Base-by-base conservation (phyloP, 2,329 filamentous ascomycete genomes). In the Curvularia hawaiiensis region DNA sequence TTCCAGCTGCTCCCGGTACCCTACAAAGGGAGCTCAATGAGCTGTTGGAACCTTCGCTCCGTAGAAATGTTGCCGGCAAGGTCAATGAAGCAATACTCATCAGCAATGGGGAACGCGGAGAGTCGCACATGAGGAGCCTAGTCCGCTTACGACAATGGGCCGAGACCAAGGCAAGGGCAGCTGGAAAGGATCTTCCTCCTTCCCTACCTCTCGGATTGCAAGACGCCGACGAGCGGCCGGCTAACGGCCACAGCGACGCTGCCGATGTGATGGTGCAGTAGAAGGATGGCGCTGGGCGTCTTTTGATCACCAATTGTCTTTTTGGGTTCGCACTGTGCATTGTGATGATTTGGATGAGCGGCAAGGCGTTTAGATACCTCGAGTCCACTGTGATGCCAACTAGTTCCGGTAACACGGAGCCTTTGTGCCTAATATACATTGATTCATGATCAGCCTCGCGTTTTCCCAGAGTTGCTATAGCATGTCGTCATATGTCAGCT, bases 21-120 rank as follows among this genome's bases (percentile, higher is more conserved):
- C 83, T 97, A 38, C 86, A 90, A 44, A 88, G 90, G 2, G 87
- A 90, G 48, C 81, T 97, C 31, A 87, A 89, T 38, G 86, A 86
- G 46, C 81, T 99, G 28, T 80, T 99, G 18, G 85, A 96, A 64
- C 90, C 93, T 2, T 84, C 87, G 47, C 83, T 98, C 44, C 88
- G 95, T 60, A 87, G 88, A 65, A 86, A 89, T 43, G 92, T 97
- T n/a, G 95, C 95, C 4, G 88, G 88, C 60, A 85, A 85, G 66
- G 95, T 99, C 52, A 99, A 99, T 73, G 88, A 92, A 76, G 91
- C 92, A 11, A 92, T 99, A 52, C 79, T 98, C 26, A 82, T 85
- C 54, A 87, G 84, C 50, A 89, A 93, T 72, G 88, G 89, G 22
- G 82, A 87, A 65, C 84, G 88, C 60, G 86, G 89, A 60, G 91